Conservation (phyloP, 306 rosid species). For the Corylus americana region DNA sequence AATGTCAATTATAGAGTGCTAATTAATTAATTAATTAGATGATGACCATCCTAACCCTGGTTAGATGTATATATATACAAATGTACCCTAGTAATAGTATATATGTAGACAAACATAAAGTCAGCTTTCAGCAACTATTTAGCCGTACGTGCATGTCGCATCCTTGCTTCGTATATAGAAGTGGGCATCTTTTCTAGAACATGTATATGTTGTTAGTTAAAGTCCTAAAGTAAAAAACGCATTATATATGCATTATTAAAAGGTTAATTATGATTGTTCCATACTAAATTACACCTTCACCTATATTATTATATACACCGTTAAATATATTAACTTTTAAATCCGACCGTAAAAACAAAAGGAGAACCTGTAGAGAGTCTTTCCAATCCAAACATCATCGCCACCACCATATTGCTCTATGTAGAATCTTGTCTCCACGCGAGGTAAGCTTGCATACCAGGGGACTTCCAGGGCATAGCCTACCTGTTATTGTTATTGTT, state of each 20-base stretch:
- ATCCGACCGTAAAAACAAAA: background rate
- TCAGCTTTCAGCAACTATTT: background rate
- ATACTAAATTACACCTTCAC: too few species aligned
- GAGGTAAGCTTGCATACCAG: slow-evolving; percentile 73
- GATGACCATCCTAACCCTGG: background rate
- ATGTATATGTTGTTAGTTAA: too few species aligned
- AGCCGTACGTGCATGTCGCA: background rate
- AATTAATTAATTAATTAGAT: background rate
- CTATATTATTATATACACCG: too few species aligned
- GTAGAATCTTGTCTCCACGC: slow-evolving; percentile 77
- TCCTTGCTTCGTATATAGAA: background rate
- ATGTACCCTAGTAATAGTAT: background rate
- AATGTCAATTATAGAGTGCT: background rate
- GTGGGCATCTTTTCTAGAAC: background rate
- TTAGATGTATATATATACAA: too few species aligned
- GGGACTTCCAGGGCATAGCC: slow-evolving; percentile 80
- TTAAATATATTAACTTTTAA: too few species aligned
- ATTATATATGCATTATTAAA: too few species aligned
- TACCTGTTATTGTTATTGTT: slow-evolving; percentile 42
- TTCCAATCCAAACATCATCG: slow-evolving; percentile 91
- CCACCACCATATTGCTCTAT: slow-evolving; percentile 83
- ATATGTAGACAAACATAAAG: background rate
- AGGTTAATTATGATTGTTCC: too few species aligned
- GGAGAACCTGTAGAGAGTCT: slow-evolving; percentile 80
- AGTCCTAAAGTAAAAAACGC: too few species aligned